These are phyloP conservation scores for Blastobotrys muscicola DNA, from an alignment of 805 yeast genomes.

Conservation along the genomic window DNA sequence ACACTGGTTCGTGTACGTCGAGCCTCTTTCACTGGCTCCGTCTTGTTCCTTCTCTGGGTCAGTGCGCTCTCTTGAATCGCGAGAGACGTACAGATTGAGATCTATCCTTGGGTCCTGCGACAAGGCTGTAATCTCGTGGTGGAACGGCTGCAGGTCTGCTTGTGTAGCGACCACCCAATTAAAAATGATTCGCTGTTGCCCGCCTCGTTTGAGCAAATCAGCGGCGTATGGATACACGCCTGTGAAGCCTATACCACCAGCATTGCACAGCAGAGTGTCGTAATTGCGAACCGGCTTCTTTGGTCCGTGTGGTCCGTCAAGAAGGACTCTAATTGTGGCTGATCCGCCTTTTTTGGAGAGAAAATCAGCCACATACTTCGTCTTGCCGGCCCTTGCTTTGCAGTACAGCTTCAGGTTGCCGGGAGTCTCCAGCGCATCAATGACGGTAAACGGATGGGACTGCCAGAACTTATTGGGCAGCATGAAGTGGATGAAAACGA, in stretches of 20 bases:
- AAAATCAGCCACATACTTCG: neutral
- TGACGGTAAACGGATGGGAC: constrained; percentile 58
- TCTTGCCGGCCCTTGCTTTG: constrained; percentile 14
- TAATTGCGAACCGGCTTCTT: constrained; percentile 2
- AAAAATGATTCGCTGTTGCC: neutral
- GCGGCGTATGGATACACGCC: constrained; percentile 6
- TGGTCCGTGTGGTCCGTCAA: constrained; percentile 7
- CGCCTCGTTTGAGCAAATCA: neutral
- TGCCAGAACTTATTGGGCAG: constrained; percentile 50
- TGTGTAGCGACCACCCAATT: neutral
- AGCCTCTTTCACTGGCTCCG: neutral
- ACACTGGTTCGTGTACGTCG: neutral
- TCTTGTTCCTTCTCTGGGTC: neutral
- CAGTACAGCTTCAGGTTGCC: constrained; percentile 11
- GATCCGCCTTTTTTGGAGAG: neutral
- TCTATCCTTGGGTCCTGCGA: neutral
- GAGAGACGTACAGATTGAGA: neutral
- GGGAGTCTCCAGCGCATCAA: constrained; percentile 4
- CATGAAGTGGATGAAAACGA: constrained; percentile 47
- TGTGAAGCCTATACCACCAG: constrained; percentile 8
- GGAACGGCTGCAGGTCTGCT: neutral
- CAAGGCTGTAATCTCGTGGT: neutral
- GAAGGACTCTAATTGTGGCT: constrained; percentile 1
- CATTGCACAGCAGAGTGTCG: constrained; percentile 1
- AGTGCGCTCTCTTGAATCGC: neutral